Conservation (phyloP, 208 protist species). For the Trypanosomatidae sp. region DNA sequence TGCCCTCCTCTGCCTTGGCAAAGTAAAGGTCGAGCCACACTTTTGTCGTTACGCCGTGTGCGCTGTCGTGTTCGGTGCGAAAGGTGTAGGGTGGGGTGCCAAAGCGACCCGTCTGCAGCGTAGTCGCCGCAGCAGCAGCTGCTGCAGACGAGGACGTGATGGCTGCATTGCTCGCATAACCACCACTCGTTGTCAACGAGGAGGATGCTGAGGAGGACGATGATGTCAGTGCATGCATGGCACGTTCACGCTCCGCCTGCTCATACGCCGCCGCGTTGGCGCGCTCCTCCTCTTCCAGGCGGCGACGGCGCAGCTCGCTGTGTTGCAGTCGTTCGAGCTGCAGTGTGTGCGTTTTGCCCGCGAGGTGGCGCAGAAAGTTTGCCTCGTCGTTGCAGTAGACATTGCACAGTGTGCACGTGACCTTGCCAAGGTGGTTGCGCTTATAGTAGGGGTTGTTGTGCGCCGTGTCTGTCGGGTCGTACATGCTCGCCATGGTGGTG, state of each 20-base stretch:
- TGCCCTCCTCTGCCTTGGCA: slow-evolving; percentile 29
- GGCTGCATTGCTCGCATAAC: too few relatives aligned
- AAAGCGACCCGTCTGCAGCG: slow-evolving; percentile 13
- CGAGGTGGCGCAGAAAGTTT: slow-evolving; percentile 66
- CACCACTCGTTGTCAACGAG: too few relatives aligned
- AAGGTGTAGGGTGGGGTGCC: slow-evolving; percentile 51
- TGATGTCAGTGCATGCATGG: slow-evolving; percentile 18
- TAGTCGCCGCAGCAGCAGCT: background rate
- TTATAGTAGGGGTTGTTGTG: slow-evolving; percentile 53
- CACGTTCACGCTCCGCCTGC: slow-evolving; percentile 25
- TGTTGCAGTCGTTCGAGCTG: slow-evolving; percentile 56
- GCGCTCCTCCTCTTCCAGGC: slow-evolving; percentile 51
- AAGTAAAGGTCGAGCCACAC: slow-evolving; percentile 74
- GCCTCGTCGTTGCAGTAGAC: slow-evolving; percentile 69
- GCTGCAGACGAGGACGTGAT: slow-evolving; percentile 2
- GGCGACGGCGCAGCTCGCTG: slow-evolving; percentile 20
- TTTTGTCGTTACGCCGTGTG: slow-evolving; percentile 33
- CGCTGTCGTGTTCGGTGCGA: slow-evolving; percentile 47
- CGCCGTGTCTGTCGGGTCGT: slow-evolving; percentile 41
- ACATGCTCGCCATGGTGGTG: too few relatives aligned
- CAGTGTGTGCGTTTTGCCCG: slow-evolving; percentile 59
- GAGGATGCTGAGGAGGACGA: background rate
- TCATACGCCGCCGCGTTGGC: slow-evolving; percentile 21
- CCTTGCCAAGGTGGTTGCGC: slow-evolving; percentile 74
- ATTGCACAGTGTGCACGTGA: slow-evolving; percentile 65